Evolutionary conservation across 441 rosid genomes (phyloP).

Genomic region (Mallotus repandus): DNA sequence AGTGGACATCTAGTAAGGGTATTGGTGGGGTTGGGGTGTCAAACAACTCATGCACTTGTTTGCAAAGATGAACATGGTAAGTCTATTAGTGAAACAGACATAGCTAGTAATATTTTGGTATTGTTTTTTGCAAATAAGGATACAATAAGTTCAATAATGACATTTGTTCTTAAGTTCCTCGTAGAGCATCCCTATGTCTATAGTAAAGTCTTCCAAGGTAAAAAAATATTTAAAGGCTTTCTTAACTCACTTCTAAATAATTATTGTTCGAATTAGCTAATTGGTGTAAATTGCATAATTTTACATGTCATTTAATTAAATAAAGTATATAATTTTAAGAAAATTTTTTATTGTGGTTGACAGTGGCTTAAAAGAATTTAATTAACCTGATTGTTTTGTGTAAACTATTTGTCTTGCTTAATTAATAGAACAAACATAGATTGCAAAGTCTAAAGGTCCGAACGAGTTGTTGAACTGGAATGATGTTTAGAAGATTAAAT

Average conservation of each 20-base stretch:
- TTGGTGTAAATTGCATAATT: too few relatives aligned
- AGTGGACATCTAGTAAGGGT: too few relatives aligned
- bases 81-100: slow-evolving; percentile 18
- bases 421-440: slow-evolving; percentile 40
- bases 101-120: slow-evolving; percentile 24
- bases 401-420: too few relatives aligned
- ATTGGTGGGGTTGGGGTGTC: too few relatives aligned
- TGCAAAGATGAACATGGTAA: neutral
- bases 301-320: too few relatives aligned
- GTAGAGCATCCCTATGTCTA: slow-evolving; percentile 35
- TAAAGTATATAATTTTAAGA: too few relatives aligned
- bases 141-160: slow-evolving; percentile 26
- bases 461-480: slow-evolving; percentile 37
- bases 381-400: too few relatives aligned
- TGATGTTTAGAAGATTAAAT: slow-evolving; percentile 44
- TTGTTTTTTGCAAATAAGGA: slow-evolving; percentile 32
- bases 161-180: slow-evolving; percentile 29
- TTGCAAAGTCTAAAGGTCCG: slow-evolving; percentile 26
- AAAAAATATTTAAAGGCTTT: too few relatives aligned
- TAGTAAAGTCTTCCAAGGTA: slow-evolving; percentile 24
- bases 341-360: too few relatives aligned
- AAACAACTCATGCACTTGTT: slow-evolving; percentile 24
- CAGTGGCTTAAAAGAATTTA: too few relatives aligned
- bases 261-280: too few relatives aligned
- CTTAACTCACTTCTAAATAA: too few relatives aligned